phyloP scores from a whole-genome alignment of 1,284 basidiomycete genomes.

The Malassezia pachydermatis region DNA sequence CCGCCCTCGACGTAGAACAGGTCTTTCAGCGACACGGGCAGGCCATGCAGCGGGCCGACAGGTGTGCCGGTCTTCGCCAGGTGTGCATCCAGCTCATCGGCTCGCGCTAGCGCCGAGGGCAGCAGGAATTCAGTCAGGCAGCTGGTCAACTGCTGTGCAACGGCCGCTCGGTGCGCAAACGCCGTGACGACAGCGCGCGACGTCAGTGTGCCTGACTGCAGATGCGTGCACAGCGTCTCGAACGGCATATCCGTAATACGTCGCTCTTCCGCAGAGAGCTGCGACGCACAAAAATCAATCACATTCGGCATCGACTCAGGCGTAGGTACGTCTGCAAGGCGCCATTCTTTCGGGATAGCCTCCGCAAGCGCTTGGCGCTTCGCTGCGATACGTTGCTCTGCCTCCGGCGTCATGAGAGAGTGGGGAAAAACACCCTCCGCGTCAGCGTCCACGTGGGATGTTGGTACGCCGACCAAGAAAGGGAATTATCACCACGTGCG shows the following conservation, averaged over 20 bases:
- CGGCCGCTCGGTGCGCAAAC: slow-evolving; percentile 1
- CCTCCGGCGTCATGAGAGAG: no score
- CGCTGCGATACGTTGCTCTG: no score
- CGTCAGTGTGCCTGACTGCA: not conserved
- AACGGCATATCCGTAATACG: not conserved
- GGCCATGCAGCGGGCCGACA: slow-evolving; percentile 3
- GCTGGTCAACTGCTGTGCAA: slow-evolving; percentile 5
- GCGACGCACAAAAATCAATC: not conserved
- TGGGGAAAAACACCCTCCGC: no score
- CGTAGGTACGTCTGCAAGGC: not conserved
- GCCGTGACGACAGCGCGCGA: not conserved
- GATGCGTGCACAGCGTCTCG: not conserved
- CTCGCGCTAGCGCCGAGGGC: not conserved
- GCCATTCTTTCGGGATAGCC: not conserved
- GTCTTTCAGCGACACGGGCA: slow-evolving; percentile 6
- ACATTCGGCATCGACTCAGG: not conserved
- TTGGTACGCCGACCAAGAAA: no score
- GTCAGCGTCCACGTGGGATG: no score
- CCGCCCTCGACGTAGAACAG: slow-evolving; percentile 2
- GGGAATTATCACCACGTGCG: no score
- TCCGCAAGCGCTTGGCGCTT: not conserved
- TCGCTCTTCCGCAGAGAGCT: not conserved
- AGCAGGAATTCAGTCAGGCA: slow-evolving; percentile 8
- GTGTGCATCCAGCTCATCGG: not conserved
- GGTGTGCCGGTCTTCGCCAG: not conserved